A percentile compares a stretch with the other conserved stretches of the same genome.
phyloP scores from a whole-genome alignment of 225 moss, liverwort and hornwort genomes.

The Ulota crispa region DNA sequence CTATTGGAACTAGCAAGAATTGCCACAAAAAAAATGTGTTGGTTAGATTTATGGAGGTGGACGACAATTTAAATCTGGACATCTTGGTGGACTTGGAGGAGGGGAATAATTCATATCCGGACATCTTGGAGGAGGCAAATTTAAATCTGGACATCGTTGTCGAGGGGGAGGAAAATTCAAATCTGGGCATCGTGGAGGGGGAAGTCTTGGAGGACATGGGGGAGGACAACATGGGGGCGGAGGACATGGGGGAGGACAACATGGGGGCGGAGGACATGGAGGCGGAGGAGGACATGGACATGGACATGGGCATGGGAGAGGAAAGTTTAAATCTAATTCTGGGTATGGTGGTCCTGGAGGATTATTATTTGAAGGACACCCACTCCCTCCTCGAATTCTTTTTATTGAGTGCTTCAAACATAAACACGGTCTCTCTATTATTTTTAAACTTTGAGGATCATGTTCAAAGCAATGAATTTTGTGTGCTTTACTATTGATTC shows the following conservation, averaged over 20 bases:
- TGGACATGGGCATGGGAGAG: fast-evolving
- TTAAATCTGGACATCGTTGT: too few species aligned
- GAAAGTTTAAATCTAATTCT: neutral
- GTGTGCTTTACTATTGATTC: neutral
- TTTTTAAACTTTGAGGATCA: neutral
- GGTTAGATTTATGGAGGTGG: neutral
- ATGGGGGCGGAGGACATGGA: neutral
- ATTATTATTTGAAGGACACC: neutral
- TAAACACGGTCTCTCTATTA: neutral
- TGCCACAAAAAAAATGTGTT: too few species aligned
- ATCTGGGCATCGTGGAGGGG: too few species aligned
- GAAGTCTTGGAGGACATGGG: too few species aligned
- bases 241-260: neutral
- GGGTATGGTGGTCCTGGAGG: neutral
- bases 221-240: too few species aligned
- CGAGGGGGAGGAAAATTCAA: too few species aligned
- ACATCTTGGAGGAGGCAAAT: too few species aligned
- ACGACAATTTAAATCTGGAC: neutral
- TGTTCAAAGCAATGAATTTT: fast-evolving
- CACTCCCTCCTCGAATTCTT: conserved; percentile 19
- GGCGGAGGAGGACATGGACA: neutral
- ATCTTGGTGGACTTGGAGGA: neutral
- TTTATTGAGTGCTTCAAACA: neutral
- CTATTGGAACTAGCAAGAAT: too few species aligned
- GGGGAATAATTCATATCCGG: too few species aligned